Conservation (phyloP, 2,329 filamentous ascomycete genomes). For the Annulohypoxylon truncatum region DNA sequence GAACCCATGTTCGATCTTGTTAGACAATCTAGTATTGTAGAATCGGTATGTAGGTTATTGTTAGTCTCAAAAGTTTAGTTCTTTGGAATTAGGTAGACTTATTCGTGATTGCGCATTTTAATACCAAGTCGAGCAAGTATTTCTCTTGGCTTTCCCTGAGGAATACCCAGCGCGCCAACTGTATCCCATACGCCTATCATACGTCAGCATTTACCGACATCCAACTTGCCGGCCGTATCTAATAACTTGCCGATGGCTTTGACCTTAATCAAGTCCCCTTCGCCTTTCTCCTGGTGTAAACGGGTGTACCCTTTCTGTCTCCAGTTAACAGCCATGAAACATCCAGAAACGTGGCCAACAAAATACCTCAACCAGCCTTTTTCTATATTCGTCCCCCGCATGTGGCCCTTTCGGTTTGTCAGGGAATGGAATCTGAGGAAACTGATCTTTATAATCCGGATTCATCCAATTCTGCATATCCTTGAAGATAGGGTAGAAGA, state of each 20-base stretch:
- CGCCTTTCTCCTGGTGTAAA: constrained; percentile 52
- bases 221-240: background rate
- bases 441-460: constrained; percentile 58
- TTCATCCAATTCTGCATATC: constrained; percentile 67
- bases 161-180: constrained; percentile 58
- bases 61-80: constrained; percentile 44
- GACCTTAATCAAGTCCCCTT: constrained; percentile 59
- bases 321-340: constrained; percentile 19
- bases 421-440: constrained; percentile 59
- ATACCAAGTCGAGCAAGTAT: constrained; percentile 60
- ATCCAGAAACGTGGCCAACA: background rate
- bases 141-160: constrained; percentile 38
- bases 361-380: constrained; percentile 56
- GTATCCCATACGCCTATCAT: constrained; percentile 62
- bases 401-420: constrained; percentile 60
- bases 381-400: constrained; percentile 58
- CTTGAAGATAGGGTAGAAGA: constrained; percentile 67
- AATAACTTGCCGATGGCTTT: constrained; percentile 55
- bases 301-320: constrained; percentile 53
- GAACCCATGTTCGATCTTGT: constrained; percentile 67
- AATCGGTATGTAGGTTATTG: constrained; percentile 59
- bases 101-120: constrained; percentile 58
- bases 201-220: constrained; percentile 17
- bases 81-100: constrained; percentile 50
- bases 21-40: constrained; percentile 65